Percentiles rank a stretch among this genome's conserved stretches.
Evolutionary conservation across 2,329 filamentous ascomycete genomes (phyloP).

Genomic region (Talaromyces sp.): DNA sequence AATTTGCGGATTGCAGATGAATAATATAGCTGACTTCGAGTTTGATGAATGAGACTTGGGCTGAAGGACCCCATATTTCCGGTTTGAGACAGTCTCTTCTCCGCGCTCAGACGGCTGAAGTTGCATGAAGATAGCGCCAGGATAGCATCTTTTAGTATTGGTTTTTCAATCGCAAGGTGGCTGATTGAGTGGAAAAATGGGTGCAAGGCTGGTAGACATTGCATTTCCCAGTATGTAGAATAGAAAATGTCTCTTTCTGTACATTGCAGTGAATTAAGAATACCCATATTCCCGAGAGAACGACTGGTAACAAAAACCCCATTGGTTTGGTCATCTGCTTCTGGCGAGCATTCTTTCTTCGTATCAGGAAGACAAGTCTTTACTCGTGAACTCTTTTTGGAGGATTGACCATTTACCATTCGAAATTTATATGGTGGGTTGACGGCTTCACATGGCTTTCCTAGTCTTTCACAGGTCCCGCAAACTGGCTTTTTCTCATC

Average conservation of each 20-base stretch:
- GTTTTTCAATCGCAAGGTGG: background rate
- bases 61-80: conserved; percentile 7
- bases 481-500: conserved; percentile 21
- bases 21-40: conserved; percentile 20
- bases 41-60: conserved; percentile 17
- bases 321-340: background rate
- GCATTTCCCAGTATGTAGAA: conserved; percentile 20
- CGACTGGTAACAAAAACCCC: no score
- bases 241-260: conserved; percentile 20
- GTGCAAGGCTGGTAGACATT: conserved; percentile 19
- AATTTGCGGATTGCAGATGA: conserved; percentile 17
- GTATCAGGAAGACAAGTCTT: no score
- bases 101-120: conserved; percentile 14
- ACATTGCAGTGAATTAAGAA: conserved; percentile 17
- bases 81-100: conserved; percentile 6
- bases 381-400: background rate
- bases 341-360: background rate
- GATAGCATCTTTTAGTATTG: conserved; percentile 14
- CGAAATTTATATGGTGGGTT: conserved; percentile 13
- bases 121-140: conserved; percentile 19
- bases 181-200: conserved; percentile 15
- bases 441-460: conserved; percentile 14
- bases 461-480: conserved; percentile 18
- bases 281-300: background rate
- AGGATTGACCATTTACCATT: background rate